Evolutionary conservation across 1,139 yeast species (phyloP).

Genomic region (Candida sanyaensis): DNA sequence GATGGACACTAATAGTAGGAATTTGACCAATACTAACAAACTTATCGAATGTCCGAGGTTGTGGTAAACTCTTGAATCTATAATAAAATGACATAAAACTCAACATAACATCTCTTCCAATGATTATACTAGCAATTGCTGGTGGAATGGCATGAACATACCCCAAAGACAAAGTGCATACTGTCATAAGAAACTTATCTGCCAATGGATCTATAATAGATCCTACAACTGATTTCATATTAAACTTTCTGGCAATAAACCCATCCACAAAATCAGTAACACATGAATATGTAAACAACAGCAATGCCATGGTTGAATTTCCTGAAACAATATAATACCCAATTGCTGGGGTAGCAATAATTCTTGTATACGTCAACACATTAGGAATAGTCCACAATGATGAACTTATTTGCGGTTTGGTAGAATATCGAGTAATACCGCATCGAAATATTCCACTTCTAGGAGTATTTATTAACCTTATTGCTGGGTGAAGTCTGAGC

Average conservation of each 20-base stretch:
- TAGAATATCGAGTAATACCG: conserved; percentile 1
- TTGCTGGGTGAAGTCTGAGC: conserved; percentile 5
- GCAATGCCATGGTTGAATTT: conserved; percentile 62
- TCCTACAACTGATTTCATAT: conserved; percentile 81
- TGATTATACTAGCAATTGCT: conserved; percentile 68
- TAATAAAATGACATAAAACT: conserved; percentile 75
- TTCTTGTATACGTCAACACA: conserved; percentile 74
- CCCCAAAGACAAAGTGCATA: conserved; percentile 77
- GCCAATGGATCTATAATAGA: conserved; percentile 95
- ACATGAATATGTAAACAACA: conserved; percentile 80
- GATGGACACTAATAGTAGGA: conserved; percentile 87
- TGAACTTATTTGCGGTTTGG: background rate
- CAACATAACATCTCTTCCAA: conserved; percentile 82
- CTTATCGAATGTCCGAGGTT: conserved; percentile 70
- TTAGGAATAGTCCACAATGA: conserved; percentile 69
- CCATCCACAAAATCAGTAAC: conserved; percentile 93
- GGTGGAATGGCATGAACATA: conserved; percentile 67
- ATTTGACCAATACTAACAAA: conserved; percentile 53
- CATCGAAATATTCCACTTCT: background rate
- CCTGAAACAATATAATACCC: conserved; percentile 75
- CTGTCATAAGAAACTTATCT: conserved; percentile 87
- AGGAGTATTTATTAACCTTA: background rate
- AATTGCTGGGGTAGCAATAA: conserved; percentile 76
- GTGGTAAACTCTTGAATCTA: conserved; percentile 72
- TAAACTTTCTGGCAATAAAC: conserved; percentile 76